Base-by-base conservation (phyloP, 2,329 filamentous ascomycete species). In the Fusarium sp. region DNA sequence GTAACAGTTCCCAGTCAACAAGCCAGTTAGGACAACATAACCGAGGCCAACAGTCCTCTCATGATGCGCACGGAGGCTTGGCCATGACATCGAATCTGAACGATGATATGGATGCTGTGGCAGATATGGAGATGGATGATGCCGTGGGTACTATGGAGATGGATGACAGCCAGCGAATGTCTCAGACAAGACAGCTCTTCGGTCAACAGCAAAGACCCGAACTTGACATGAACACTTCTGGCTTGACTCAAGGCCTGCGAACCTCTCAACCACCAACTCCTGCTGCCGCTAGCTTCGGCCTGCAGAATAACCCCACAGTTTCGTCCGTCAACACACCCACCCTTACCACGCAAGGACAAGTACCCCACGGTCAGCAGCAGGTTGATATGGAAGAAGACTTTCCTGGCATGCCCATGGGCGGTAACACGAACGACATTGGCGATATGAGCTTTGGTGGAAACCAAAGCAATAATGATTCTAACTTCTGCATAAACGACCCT, bases 71-170 rank as follows among this genome's bases (percentile, higher is more conserved):
- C 50, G 80, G 83, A 69, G 75, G 83, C 57, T 79, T 79, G 9
- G 79, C 82, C 56, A 79, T 86, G 58, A 83, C 68, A 39, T 73
- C 71, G 47, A 79, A 75, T 54, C 62, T 80, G 40, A 75, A 75
- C 41, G 80, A 90, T 62, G 91, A 97, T 63, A 89, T 97, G 83
- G 94, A 97, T 75, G 89, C 92, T 19, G 88, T 96, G 30, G 94
- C 93, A 52, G 93, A 97, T 75, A 97, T 98, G 95, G 95, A 98
- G 75, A 92, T 98, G 90, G 95, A 98, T 75, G 94, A 97, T 72
- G 87, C 89, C 9, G 84, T 92, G 48, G 89, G 88, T 6, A 82
- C 84, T 51, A 86, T 90, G 86, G 88, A 90, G 58, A 81, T 89
- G 73, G 85, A 89, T 46, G 86, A 89, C 66, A 86, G 80, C 71